phyloP scores from a whole-genome alignment of 306 rosid species.

The Sicyos baderoa region DNA sequence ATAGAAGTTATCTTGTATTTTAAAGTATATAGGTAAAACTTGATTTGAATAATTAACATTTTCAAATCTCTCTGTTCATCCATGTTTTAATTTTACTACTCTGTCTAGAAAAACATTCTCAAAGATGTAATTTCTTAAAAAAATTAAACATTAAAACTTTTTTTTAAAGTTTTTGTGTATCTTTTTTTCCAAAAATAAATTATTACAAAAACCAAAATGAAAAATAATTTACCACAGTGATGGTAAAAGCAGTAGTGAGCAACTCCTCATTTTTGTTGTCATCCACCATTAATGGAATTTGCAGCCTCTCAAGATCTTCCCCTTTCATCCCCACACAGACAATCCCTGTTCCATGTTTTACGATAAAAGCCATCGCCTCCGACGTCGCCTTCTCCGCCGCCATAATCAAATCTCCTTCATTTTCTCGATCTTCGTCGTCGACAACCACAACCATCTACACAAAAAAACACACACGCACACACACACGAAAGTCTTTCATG shows the following conservation, averaged over 20 bases:
- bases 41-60: too few relatives aligned
- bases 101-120: too few relatives aligned
- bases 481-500: neutral
- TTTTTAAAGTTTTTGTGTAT: too few relatives aligned
- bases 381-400: conserved; percentile 68
- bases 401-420: conserved; percentile 90
- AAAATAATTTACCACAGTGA: conserved; percentile 54
- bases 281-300: conserved; percentile 79
- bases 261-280: conserved; percentile 61
- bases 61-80: too few relatives aligned
- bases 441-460: conserved; percentile 71
- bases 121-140: too few relatives aligned
- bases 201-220: too few relatives aligned
- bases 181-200: too few relatives aligned
- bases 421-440: conserved; percentile 82
- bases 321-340: conserved; percentile 74
- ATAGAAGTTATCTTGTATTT: too few relatives aligned
- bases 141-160: too few relatives aligned
- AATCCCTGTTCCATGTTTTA: conserved; percentile 82
- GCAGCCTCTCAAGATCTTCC: conserved; percentile 65
- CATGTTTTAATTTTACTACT: too few relatives aligned
- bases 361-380: conserved; percentile 85
- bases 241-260: conserved; percentile 65
- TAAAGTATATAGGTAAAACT: too few relatives aligned
- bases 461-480: neutral